Evolutionary conservation across 805 yeast species (phyloP), one percentile per base, ranked within the genome.

Genomic region (Candida broadrunensis): DNA sequence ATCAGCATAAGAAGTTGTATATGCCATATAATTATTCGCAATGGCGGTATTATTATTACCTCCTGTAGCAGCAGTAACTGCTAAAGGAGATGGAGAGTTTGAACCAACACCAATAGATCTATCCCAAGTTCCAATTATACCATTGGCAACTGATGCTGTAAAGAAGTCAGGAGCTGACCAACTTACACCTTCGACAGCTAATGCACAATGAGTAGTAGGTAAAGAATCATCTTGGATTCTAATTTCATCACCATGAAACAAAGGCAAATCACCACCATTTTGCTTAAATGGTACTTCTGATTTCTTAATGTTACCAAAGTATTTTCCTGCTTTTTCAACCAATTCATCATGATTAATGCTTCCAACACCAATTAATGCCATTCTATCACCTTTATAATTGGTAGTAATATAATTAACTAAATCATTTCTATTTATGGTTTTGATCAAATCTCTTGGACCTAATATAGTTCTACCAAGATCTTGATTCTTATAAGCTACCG

Each of bases 351-450:
- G 99, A 54, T 88, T 80, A 18, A 93, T 95, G 34, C 90, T 84
- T 17, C 99, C 99, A 1, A 95, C 89, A 32, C 97, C 98, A 31
- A 90, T 96, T n/a, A 93, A 73, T 1, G 93, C 98, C 98, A 93
- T 93, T 56, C 98, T 75, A 66, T 93, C 97, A 32, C 97, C 96
- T 56, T 85, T 86, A 67, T 93, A 93, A 70, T 93, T 93, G 32
- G 83, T 80, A 25, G 75, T 67, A 55, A 93, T 93, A 65, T 90
- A 93, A 50, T 79, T 74, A 42, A 78, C 80, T 58, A 93, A 73
- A 61, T 93, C 97, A 5, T 72, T 68, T 56, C 88, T 77, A 48
- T 83, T 73, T 49, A 93, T 88, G 27, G 89, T 79, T 59, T 79
- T 78, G 56, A 93, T 93, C 63, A 89, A 84, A 48, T 86, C 86